These are phyloP conservation scores for Suillus alpinus DNA, from an alignment of 768 basidiomycete species.

Conservation along the genomic window DNA sequence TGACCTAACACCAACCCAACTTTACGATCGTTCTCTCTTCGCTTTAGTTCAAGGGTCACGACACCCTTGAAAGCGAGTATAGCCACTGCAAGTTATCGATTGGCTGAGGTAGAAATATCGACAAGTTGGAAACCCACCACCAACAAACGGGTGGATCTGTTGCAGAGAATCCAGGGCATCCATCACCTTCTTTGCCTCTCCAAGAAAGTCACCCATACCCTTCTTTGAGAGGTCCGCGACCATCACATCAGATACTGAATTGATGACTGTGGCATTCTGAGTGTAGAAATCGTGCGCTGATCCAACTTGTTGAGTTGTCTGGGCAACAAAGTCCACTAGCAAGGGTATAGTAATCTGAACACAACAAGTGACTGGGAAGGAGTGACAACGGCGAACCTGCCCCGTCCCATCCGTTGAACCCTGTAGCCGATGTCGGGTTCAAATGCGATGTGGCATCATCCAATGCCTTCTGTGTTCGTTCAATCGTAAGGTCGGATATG, in stretches of 20 bases:
- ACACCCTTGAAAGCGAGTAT: slow-evolving; percentile 50
- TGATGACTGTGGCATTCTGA: neutral
- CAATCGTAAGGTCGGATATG: neutral
- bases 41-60: slow-evolving; percentile 44
- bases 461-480: neutral
- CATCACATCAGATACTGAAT: neutral
- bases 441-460: neutral
- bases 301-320: neutral
- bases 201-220: slow-evolving; percentile 15
- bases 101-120: neutral
- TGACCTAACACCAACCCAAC: slow-evolving; percentile 43
- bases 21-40: slow-evolving; percentile 51
- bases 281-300: neutral
- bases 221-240: neutral
- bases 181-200: slow-evolving; percentile 22
- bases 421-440: neutral
- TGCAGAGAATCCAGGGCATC: slow-evolving; percentile 25
- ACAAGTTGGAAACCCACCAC: slow-evolving; percentile 14
- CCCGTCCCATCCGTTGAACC: neutral
- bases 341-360: neutral
- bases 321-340: neutral
- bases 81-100: slow-evolving; percentile 32
- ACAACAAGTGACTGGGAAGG: neutral
- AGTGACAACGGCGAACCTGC: neutral
- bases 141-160: slow-evolving; percentile 26